Conservation (phyloP, 2,329 filamentous ascomycete species). For the Talaromyces atroroseus region DNA sequence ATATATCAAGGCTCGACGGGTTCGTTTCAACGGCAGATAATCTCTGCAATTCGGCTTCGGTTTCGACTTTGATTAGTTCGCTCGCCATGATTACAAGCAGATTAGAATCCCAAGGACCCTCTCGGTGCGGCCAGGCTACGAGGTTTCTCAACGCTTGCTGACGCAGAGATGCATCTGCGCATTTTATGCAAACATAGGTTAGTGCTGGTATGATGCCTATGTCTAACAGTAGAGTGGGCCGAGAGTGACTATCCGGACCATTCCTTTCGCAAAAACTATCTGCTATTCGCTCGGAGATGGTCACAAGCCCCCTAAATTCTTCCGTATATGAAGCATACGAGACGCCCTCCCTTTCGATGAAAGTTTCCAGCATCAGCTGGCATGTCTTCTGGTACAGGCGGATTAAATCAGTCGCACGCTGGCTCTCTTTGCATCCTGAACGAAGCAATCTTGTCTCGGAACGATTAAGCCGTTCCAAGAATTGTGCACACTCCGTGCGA, state of each 20-base stretch:
- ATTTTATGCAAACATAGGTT: conserved; percentile 29
- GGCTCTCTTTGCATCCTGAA: background rate
- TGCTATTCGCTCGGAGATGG: background rate
- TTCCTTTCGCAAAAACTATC: conserved; percentile 2
- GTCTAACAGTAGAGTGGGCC: conserved; percentile 21
- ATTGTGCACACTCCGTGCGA: background rate
- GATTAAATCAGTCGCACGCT: conserved; percentile 17
- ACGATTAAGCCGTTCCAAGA: background rate
- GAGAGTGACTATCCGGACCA: background rate
- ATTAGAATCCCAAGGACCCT: conserved; percentile 32
- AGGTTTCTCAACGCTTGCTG: conserved; percentile 25
- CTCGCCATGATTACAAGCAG: conserved; percentile 24
- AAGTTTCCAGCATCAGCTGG: conserved; percentile 11
- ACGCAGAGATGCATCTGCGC: conserved; percentile 21
- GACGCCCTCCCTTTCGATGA: conserved; percentile 10
- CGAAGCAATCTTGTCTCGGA: background rate
- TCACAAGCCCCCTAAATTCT: conserved; percentile 8
- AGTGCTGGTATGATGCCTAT: conserved; percentile 28
- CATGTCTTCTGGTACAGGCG: conserved; percentile 13
- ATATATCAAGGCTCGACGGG: background rate
- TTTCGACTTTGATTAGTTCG: conserved; percentile 22
- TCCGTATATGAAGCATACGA: conserved; percentile 8
- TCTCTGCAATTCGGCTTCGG: conserved; percentile 2
- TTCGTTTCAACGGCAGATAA: background rate
- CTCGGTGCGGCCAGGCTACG: conserved; percentile 26